These are phyloP conservation scores for Talaromyces sp. DNA, from an alignment of 2,329 filamentous ascomycete species.

Conservation along the genomic window DNA sequence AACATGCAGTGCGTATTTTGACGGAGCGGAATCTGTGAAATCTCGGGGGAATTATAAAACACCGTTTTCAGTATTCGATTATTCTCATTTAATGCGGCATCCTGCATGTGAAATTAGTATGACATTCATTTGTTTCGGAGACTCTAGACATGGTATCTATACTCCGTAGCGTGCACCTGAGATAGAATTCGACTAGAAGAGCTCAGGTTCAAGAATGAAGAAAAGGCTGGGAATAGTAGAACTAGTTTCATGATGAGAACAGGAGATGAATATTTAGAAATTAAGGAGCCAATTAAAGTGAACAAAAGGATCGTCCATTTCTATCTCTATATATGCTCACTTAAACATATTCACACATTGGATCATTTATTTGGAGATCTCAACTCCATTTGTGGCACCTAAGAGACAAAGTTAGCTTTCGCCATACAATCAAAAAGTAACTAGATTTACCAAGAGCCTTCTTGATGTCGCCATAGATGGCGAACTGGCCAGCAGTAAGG, in stretches of 20 bases:
- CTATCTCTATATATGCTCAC: background rate
- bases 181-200: too few relatives aligned
- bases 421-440: background rate
- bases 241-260: too few relatives aligned
- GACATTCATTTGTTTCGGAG: background rate
- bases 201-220: too few relatives aligned
- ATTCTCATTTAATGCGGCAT: background rate
- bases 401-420: background rate
- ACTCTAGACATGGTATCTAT: too few relatives aligned
- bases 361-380: background rate
- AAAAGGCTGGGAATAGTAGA: too few relatives aligned
- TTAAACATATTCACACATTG: background rate
- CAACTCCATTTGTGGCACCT: background rate
- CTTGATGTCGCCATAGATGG: constrained; percentile 66
- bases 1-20: background rate
- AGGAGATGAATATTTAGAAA: too few relatives aligned
- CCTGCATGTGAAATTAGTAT: background rate
- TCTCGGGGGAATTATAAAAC: background rate
- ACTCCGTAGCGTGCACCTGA: too few relatives aligned
- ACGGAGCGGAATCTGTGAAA: background rate
- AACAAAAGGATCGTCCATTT: too few relatives aligned
- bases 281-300: too few relatives aligned
- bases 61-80: background rate
- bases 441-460: background rate
- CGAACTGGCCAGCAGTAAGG: constrained; percentile 75